Evolutionary conservation across 225 moss, liverwort and hornwort genomes (phyloP).

Genomic region (Climacium dendroides): DNA sequence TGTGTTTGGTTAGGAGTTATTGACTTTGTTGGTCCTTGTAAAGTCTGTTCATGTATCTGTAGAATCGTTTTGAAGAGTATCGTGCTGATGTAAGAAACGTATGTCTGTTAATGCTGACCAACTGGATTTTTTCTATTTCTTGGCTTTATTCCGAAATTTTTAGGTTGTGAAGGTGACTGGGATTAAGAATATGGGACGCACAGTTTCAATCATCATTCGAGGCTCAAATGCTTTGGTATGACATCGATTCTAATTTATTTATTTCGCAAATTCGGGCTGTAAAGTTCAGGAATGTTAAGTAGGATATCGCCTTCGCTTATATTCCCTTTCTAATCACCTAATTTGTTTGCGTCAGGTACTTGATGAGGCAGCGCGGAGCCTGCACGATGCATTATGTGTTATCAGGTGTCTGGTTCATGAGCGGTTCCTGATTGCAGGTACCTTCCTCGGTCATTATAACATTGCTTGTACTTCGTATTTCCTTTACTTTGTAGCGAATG

Average conservation of each 20-base stretch:
- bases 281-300: neutral
- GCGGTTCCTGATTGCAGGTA: constrained; percentile 71
- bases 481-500: neutral
- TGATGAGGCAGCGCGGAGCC: constrained; percentile 79
- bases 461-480: neutral
- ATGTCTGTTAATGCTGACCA: neutral
- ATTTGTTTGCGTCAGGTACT: constrained; percentile 35
- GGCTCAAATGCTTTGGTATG: constrained; percentile 90
- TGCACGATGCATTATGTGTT: constrained; percentile 89
- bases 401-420: constrained; percentile 74
- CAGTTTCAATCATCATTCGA: constrained; percentile 65
- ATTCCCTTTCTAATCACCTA: neutral
- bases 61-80: neutral
- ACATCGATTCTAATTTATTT: constrained; percentile 5
- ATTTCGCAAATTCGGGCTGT: neutral
- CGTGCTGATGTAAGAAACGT: neutral
- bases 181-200: constrained; percentile 86
- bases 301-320: neutral
- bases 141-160: neutral
- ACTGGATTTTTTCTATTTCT: neutral
- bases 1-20: neutral
- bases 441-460: neutral
- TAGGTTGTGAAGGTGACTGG: constrained; percentile 88
- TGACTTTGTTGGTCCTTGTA: neutral
- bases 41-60: neutral